phyloP scores from a whole-genome alignment of 2,329 filamentous ascomycete species.

The Dactylellina haptotyla region DNA sequence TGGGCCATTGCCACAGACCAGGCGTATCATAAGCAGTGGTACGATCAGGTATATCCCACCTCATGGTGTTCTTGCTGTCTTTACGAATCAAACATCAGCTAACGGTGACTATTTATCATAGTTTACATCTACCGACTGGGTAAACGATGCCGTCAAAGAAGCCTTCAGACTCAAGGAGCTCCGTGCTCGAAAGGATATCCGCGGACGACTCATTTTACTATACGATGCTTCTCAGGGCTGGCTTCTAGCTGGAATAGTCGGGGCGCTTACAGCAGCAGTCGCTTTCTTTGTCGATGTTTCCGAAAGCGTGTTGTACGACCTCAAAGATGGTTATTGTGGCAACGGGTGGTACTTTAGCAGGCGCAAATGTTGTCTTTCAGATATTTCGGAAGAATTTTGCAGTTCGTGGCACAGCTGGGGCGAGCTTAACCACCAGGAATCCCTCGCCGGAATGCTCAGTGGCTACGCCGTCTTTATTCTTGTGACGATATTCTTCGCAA shows the following conservation, averaged over 20 bases:
- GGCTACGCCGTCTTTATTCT: constrained; percentile 80
- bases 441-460: constrained; percentile 65
- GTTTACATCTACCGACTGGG: constrained; percentile 73
- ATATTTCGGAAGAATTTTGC: constrained; percentile 58
- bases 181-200: constrained; percentile 81
- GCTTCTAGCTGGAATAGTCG: constrained; percentile 90
- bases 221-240: constrained; percentile 93
- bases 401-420: constrained; percentile 50
- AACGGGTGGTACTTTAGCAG: constrained; percentile 77
- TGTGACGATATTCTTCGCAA: constrained; percentile 75
- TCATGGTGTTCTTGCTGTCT: neutral
- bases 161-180: constrained; percentile 87
- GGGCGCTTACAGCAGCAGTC: constrained; percentile 81
- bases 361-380: constrained; percentile 71
- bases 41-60: constrained; percentile 73
- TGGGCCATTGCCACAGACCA: constrained; percentile 76
- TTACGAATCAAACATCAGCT: constrained; percentile 2
- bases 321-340: constrained; percentile 86
- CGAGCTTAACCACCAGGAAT: constrained; percentile 60
- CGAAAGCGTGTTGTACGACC: constrained; percentile 85
- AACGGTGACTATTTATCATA: constrained; percentile 31
- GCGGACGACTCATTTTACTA: constrained; percentile 78
- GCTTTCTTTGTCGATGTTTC: constrained; percentile 91
- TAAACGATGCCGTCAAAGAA: constrained; percentile 95
- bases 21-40: constrained; percentile 73